These are phyloP conservation scores for Ananas comosus DNA, from an alignment of 176 grass and related monocot genomes.

Conservation along the genomic window DNA sequence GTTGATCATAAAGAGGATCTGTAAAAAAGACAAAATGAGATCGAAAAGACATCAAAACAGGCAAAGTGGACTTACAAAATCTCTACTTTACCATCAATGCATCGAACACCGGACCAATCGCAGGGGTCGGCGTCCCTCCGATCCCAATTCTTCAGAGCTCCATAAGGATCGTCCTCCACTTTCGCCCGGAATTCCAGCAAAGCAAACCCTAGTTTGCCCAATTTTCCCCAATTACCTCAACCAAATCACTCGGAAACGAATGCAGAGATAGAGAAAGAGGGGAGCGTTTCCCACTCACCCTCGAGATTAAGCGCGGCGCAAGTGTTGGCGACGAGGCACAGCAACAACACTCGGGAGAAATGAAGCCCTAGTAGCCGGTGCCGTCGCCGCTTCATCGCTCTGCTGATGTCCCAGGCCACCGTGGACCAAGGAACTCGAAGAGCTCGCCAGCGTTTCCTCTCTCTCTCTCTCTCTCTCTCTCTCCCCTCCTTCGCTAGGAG, in stretches of 20 bases:
- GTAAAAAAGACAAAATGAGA: neutral
- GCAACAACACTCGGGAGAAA: neutral
- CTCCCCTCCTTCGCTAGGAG: neutral
- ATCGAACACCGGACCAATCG: constrained; percentile 56
- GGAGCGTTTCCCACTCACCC: neutral
- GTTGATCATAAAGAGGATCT: neutral
- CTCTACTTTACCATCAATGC: constrained; percentile 67
- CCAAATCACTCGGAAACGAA: neutral
- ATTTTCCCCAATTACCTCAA: neutral
- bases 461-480: neutral
- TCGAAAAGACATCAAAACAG: neutral
- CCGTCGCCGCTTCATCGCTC: neutral
- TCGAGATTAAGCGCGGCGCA: constrained; percentile 8
- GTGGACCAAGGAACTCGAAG: neutral
- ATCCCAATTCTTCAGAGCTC: constrained; percentile 69
- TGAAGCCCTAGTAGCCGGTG: neutral
- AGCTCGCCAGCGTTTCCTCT: neutral
- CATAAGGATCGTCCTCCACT: constrained; percentile 62
- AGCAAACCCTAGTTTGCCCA: constrained; percentile 41
- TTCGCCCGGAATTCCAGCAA: constrained; percentile 57
- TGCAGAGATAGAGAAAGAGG: neutral
- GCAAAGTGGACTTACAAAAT: constrained; percentile 54
- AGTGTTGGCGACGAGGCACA: neutral
- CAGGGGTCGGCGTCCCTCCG: constrained; percentile 41
- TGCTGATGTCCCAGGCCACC: neutral